Base-by-base conservation (phyloP, 2,329 filamentous ascomycete genomes). In the Didymella exigua region DNA sequence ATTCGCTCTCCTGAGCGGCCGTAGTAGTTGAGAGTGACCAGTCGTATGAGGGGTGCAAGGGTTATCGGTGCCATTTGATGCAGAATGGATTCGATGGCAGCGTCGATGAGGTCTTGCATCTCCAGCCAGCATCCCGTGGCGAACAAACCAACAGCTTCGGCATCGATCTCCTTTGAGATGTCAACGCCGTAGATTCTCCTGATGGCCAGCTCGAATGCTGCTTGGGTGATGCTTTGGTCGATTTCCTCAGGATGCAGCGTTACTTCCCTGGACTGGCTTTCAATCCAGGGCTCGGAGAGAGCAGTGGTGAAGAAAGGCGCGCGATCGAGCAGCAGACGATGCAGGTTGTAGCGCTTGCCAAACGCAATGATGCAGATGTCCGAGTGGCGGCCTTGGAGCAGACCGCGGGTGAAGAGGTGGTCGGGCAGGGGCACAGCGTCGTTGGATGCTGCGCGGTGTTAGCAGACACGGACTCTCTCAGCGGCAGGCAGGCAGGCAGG, bases 111-210 rank as follows among this genome's bases (percentile, higher is more conserved):
- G 57, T 84, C 81, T 38, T 81, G 77, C 81, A 84, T 84, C 58
- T 84, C 82, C 19, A 85, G 74, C 82, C 82, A 85, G 66, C 81
- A 84, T 14, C 78, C 82, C 3, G 81, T 83, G 0, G 82, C 81
- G 61, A 85, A 84, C 4, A 85, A 67, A 11, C 80, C 80, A 29
- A 83, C 72, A n/a, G 82, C 80, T 59, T 83, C 77, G 10, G 71
- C 70, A 48, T 84, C 81, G 58, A 82, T 80, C 54, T 84, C 81
- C 19, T 75, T 70, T 4, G 76, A 68, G 18, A 78, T 76, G 36
- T 77, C 74, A 6, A 77, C 79, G 9, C 82, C 82, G 67, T 85
- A 85, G 0, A 84, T 74, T 48, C 81, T 75, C 58, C 81, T 82
- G 31, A 84, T 71, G 2, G 82, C 81, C 33, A 85, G 69, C 64